Evolutionary conservation across 139 green algal genomes (phyloP), one percentile per base, ranked within the genome.

Genomic region (Chlorella sorokiniana): DNA sequence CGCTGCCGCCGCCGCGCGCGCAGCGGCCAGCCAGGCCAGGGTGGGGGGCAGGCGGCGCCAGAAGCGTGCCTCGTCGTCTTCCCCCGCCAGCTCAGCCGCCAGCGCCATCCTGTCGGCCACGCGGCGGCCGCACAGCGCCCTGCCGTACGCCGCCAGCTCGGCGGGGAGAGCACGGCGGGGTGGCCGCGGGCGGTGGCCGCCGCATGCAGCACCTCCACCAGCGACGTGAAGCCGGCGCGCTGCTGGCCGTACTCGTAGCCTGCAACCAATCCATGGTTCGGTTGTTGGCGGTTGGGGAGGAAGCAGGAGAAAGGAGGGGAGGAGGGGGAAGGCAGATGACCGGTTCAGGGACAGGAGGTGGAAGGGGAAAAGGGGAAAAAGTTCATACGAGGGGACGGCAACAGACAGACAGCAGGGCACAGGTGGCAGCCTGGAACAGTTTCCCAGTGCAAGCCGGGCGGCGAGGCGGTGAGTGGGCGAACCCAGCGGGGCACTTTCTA

Each of bases 41-140:
- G 93, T 95, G 37, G 82, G 83, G 16, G 93, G 90, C 79, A 96
- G 84, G 48, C 86, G 76, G 27, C 38, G 56, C 93, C 93, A 96
- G 85, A 96, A 96, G 31, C 63, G 35, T 0, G 83, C 86, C 83
- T 96, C 90, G 27, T 64, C 78, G 3, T 27, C 35, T 20, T 81
- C 44, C 8, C 88, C 88, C 33, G 38, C 16, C 33, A 89, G 84
- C 38, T 68, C 37, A 3, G 89, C 88, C 56, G 85, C 86, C 61
- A 86, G 71, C 14, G 82, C 88, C 82, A 91, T 91, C 33, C 89
- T 69, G 44, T 54, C 62, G 1, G 86, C 82, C 4, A 69, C n/a
- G 29, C 59, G 40, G 33, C n/a, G 37, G 25, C 29, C 33, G 40
- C 54, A 31, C 69, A 88, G 73, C 14, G 82, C 87, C 6, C 37